Evolutionary conservation across 192 early-diverging fungal species (phyloP).

Genomic region (Coemansia sp.): DNA sequence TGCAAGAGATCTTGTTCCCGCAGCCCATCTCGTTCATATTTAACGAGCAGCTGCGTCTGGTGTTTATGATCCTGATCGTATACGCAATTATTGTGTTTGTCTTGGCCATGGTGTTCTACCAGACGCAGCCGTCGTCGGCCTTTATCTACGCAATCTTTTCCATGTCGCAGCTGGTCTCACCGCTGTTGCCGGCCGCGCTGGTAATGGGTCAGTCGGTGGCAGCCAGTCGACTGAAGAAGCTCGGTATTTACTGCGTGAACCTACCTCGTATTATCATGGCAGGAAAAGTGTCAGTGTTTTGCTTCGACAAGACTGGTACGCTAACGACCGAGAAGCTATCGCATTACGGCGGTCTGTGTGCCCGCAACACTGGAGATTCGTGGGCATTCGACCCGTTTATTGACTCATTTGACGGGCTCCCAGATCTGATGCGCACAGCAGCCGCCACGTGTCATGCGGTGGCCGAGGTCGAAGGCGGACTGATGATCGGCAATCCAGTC

Average conservation of each 20-base stretch:
- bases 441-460: constrained; percentile 68
- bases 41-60: constrained; percentile 75
- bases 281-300: constrained; percentile 76
- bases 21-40: constrained; percentile 71
- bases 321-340: constrained; percentile 74
- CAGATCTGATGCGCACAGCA: constrained; percentile 23
- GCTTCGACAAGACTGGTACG: constrained; percentile 81
- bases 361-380: constrained; percentile 42
- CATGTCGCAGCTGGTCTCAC: constrained; percentile 68
- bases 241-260: constrained; percentile 74
- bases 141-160: constrained; percentile 79
- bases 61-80: constrained; percentile 61
- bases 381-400: constrained; percentile 53
- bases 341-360: constrained; percentile 57
- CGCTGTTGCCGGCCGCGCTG: constrained; percentile 71
- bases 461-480: constrained; percentile 55
- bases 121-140: constrained; percentile 56
- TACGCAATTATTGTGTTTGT: constrained; percentile 67
- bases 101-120: constrained; percentile 57
- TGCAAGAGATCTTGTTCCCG: constrained; percentile 77
- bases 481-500: constrained; percentile 72
- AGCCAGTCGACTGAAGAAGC: constrained; percentile 59
- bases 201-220: constrained; percentile 74
- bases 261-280: constrained; percentile 70
- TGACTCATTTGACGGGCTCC: constrained; percentile 53